Percentiles rank a stretch among this genome's conserved stretches.
Evolutionary conservation across 768 basidiomycete species (phyloP).

Genomic region (Tylopilus rubrobrunneus): DNA sequence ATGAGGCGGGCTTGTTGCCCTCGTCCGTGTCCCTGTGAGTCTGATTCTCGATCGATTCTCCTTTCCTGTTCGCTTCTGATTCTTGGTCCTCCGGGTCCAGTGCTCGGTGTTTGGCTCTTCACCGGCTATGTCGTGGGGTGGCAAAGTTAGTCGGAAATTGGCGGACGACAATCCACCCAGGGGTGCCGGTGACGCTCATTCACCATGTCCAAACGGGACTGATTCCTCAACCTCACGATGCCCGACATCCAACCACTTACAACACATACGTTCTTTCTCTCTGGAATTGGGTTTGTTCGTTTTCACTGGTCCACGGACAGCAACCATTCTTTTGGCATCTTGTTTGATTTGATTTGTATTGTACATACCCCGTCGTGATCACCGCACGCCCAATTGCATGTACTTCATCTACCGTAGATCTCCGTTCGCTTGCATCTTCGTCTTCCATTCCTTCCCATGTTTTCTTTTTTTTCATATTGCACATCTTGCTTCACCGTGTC

Average conservation of each 20-base stretch:
- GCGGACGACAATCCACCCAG: slow-evolving; percentile 39
- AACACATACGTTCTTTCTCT: neutral
- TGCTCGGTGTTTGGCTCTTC: no score
- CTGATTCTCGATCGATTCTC: no score
- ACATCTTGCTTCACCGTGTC: neutral
- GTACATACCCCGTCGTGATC: slow-evolving; percentile 1
- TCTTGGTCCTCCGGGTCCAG: no score
- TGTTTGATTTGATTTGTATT: slow-evolving; percentile 4
- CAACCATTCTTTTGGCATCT: slow-evolving; percentile 5
- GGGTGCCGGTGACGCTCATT: slow-evolving; percentile 52
- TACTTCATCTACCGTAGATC: slow-evolving; percentile 8
- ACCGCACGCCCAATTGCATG: slow-evolving; percentile 9
- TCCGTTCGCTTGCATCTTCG: slow-evolving; percentile 6
- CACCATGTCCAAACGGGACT: slow-evolving; percentile 49
- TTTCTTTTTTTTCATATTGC: neutral
- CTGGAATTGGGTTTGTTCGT: neutral
- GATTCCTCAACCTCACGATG: neutral
- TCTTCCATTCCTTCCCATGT: slow-evolving; percentile 11
- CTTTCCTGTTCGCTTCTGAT: no score
- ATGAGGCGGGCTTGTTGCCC: no score
- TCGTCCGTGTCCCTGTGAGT: no score
- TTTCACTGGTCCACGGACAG: slow-evolving; percentile 1
- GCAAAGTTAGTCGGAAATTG: slow-evolving; percentile 72
- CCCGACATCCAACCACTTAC: neutral
- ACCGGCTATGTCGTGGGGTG: no score